Evolutionary conservation across 345 rosid genomes (phyloP), one percentile per base, ranked within the genome.

Genomic region (Viola odorata): DNA sequence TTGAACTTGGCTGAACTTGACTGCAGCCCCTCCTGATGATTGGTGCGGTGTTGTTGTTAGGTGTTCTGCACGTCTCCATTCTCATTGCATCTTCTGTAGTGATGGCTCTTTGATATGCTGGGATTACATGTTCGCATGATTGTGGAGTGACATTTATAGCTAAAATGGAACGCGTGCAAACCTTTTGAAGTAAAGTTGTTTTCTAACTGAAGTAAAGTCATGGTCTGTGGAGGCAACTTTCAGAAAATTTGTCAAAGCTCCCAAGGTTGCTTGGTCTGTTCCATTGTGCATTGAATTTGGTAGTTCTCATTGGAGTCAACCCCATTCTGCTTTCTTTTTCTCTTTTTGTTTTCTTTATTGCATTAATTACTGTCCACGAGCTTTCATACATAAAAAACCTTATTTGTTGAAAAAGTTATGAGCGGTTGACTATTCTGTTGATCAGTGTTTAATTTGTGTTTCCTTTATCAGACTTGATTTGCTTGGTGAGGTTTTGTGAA

Each of bases 251-350:
- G 45, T 70, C 75, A 52, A 64, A 70, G 78, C 71, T 66, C 49
- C 50, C 64, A 64, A 60, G 68, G 55, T 68, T 52, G 67, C 72
- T 66, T 66, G 75, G 61, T 63, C 70, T 68, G 60, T 64, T 62
- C 69, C 49, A 65, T 69, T 65, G 68, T 51, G 12, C 71, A 60
- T 67, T 69, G 50, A 61, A 61, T 57, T 65, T 70, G 80, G 62
- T 63, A 69, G 79, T 73, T 69, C 65, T 55, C 61, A 52, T 51
- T 54, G 59, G 72, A 70, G 61, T 64, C 32, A 23, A 23, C 32
- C 32, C 37, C 57, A 41, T 57, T 23, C 32, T 38, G 15, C 53
- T 16, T 14, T 58, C 53, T 57, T 45, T 37, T 52, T 15, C 44
- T 23, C 38, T 39, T 47, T 57, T 8, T 61, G 15, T 15, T 14